Evolutionary conservation across 2,329 filamentous ascomycete genomes (phyloP).

Genomic region (Didymella pomorum): DNA sequence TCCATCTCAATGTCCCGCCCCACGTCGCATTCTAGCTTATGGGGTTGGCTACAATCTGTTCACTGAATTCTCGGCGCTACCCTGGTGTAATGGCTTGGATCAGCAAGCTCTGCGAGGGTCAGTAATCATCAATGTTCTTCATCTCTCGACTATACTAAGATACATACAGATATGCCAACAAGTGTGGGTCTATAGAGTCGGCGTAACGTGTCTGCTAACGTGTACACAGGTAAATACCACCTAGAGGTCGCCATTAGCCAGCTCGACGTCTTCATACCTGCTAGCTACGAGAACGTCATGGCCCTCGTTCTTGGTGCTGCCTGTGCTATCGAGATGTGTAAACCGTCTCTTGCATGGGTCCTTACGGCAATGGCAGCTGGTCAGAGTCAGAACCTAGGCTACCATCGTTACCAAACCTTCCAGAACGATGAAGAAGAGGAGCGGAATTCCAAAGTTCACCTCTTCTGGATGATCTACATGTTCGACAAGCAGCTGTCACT

Average conservation of each 20-base stretch:
- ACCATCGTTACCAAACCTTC: conserved; percentile 48
- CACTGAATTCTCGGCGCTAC: conserved; percentile 33
- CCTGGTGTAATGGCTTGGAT: conserved; percentile 22
- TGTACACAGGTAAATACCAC: conserved; percentile 49
- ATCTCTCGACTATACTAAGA: background rate
- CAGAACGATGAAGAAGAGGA: conserved; percentile 43
- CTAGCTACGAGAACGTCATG: conserved; percentile 49
- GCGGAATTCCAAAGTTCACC: conserved; percentile 39
- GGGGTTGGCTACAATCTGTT: conserved; percentile 43
- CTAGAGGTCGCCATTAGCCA: conserved; percentile 52
- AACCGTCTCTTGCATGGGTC: conserved; percentile 47
- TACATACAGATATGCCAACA: conserved; percentile 8
- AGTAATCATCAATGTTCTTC: background rate
- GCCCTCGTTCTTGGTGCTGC: conserved; percentile 44
- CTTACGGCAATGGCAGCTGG: conserved; percentile 44
- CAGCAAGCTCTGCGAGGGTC: conserved; percentile 2
- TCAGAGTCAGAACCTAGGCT: conserved; percentile 46
- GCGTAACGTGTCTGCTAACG: background rate
- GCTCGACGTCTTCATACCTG: conserved; percentile 44
- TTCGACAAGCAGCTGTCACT: conserved; percentile 52
- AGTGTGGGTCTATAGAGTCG: background rate
- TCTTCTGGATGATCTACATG: conserved; percentile 52
- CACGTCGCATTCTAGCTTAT: conserved; percentile 41
- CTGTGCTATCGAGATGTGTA: conserved; percentile 46
- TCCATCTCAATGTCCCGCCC: conserved; percentile 28